Evolutionary conservation across 2,329 filamentous ascomycete genomes (phyloP), one percentile per base, ranked within the genome.

Genomic region (Verticillium dahliae): DNA sequence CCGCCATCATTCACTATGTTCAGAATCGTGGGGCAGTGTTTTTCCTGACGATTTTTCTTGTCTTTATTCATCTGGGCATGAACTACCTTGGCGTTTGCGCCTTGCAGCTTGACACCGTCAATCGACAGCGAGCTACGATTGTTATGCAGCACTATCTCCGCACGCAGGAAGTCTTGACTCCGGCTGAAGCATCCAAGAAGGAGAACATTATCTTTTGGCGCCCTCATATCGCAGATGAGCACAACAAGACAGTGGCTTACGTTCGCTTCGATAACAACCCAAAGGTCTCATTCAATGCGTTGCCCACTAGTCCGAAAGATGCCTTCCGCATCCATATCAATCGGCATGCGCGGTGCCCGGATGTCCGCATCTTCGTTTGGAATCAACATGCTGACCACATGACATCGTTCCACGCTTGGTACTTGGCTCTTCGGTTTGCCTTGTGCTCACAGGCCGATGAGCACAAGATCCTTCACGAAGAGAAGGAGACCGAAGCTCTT

Each of bases 81-180:
- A 98, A 98, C 74, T 94, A 96, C 73, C 81, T 86, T 38, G 95
- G 92, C 52, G 94, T 99, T 5, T 83, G 89, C 64, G 83, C 90
- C 57, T 93, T 99, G 15, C 87, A 86, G 71, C 91, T 98, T 88
- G 84, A 85, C 45, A 91, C 86, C 6, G 80, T 98, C 39, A 98
- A 97, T 75, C 84, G 91, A 27, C 93, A 98, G 74, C 85, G 95
- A 39, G 90, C 92, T 1, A 91, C 89, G 57, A 86, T 97, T 22
- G 80, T 96, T 1, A 88, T 93, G 68, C 82, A 85, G 50, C 78
- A 81, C 64, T 83, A 84, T 60, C 72, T 89, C 67, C 63, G 65
- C 15, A 75, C 65, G 15, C 78, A 78, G 31, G 74, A 70, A 11
- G 75, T 90, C 1, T 79, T 91, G 3, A 81, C 81, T 0, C 92